Percentiles rank a stretch among this genome's conserved stretches.
These are phyloP conservation scores for Pseudocercospora cruenta DNA, from an alignment of 2,329 filamentous ascomycete species.

Conservation along the genomic window DNA sequence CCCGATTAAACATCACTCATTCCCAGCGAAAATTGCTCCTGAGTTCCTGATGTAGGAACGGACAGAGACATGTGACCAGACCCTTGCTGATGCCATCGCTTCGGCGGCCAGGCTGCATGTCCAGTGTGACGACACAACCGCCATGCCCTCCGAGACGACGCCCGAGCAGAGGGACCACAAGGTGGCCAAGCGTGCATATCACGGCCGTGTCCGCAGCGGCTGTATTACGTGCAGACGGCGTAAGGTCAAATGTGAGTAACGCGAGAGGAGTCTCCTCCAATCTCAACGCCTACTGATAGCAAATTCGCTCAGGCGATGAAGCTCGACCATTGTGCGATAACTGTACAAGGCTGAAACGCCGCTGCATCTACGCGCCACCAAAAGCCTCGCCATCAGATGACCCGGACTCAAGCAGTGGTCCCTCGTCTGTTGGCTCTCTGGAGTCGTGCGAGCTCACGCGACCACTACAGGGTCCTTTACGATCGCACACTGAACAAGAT, in stretches of 20 bases:
- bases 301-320: not conserved
- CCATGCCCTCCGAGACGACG: not conserved
- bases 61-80: not conserved
- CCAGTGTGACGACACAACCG: not conserved
- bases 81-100: not conserved
- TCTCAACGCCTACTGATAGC: too few relatives aligned
- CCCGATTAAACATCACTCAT: not conserved
- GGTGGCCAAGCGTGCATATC: not conserved
- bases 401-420: not conserved
- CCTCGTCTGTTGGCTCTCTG: not conserved
- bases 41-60: not conserved
- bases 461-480: not conserved
- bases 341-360: not conserved
- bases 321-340: not conserved
- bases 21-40: not conserved
- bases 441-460: constrained; percentile 1
- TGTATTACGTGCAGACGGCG: not conserved
- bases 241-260: constrained; percentile 1
- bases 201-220: constrained; percentile 1
- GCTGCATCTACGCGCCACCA: not conserved
- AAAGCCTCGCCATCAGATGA: not conserved
- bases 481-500: not conserved
- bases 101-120: not conserved
- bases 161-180: not conserved
- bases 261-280: not conserved